Evolutionary conservation across 768 basidiomycete genomes (phyloP).

Genomic region (Boletus huronensis): DNA sequence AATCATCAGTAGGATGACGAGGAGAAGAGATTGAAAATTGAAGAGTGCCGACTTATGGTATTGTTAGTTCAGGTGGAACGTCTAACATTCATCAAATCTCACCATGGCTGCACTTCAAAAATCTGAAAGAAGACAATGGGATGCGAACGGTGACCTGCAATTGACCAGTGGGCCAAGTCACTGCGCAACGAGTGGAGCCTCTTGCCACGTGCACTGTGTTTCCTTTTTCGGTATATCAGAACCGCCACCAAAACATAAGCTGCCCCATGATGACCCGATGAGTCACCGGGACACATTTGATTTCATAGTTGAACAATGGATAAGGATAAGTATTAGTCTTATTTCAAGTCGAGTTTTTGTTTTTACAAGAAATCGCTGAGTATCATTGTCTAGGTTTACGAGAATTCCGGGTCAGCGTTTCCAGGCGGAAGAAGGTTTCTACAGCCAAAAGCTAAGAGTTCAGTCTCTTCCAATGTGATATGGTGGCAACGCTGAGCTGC

Average conservation of each 20-base stretch:
- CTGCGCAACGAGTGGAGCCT: neutral
- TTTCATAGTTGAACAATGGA: neutral
- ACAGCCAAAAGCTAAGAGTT: neutral
- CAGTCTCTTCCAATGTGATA: neutral
- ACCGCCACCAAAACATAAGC: neutral
- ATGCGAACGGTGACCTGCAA: neutral
- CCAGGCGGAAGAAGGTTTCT: neutral
- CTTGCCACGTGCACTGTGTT: neutral
- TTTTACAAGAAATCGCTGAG: neutral
- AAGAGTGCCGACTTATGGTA: constrained; percentile 82
- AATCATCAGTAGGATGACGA: constrained; percentile 89
- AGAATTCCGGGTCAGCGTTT: neutral
- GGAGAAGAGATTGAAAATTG: constrained; percentile 94
- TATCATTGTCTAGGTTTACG: neutral
- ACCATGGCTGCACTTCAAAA: constrained; percentile 16
- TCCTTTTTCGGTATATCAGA: neutral
- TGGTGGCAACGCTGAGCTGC: neutral
- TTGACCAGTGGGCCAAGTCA: neutral
- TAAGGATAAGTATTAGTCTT: neutral
- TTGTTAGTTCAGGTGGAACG: neutral
- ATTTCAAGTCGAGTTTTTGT: neutral
- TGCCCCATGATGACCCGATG: no score
- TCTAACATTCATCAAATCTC: neutral
- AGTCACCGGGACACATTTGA: neutral
- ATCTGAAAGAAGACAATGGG: neutral